Evolutionary conservation across 768 basidiomycete species (phyloP), one percentile per base, ranked within the genome.

Genomic region (Termitomyces bulborhizus): DNA sequence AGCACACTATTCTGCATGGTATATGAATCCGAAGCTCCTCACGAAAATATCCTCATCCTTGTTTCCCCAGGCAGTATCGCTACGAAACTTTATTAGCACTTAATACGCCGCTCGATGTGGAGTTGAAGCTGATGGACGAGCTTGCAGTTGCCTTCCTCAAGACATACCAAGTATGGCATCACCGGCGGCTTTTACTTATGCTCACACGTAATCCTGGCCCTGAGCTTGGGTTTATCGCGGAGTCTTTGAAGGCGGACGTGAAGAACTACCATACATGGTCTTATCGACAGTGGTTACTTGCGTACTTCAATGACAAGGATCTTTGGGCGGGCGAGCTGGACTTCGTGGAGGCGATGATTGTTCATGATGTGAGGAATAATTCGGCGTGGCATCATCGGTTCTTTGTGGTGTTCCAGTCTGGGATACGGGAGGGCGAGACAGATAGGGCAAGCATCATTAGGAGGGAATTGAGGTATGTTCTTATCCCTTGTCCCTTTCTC

Each of bases 241-340:
- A 73, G 53, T 84, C 85, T 1, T 81, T 99, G 31, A 72, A 80
- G 7, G 77, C 71, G 21, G 97, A 99, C 66, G 71, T 83, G 44
- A 99, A 99, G 81, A 99, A 99, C 74, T 99, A 99, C 69, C 96
- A 98, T 69, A 98, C 97, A 0, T 99, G 97, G 97, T 90, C 91
- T 7, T 96, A 98, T 70, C 81, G 96, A 6, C 95, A 99, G 68
- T 98, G 94, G 93, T 69, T 94, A 12, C 82, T 97, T 42, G 86
- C 90, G 8, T 83, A 87, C 66, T 95, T 95, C 75, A 84, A 86
- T 62, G 77, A 85, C 54, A 77, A 81, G 36, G 76, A 70, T n/a
- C 62, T 93, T 58, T 93, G 90, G 90, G 71, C 60, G 1, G 78
- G 75, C 13, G 93, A 96, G 70, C 73, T 90, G n/a, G 77, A 82